These are phyloP conservation scores for Glebionis coronaria DNA, from an alignment of 129 eudicot genomes.

Conservation along the genomic window DNA sequence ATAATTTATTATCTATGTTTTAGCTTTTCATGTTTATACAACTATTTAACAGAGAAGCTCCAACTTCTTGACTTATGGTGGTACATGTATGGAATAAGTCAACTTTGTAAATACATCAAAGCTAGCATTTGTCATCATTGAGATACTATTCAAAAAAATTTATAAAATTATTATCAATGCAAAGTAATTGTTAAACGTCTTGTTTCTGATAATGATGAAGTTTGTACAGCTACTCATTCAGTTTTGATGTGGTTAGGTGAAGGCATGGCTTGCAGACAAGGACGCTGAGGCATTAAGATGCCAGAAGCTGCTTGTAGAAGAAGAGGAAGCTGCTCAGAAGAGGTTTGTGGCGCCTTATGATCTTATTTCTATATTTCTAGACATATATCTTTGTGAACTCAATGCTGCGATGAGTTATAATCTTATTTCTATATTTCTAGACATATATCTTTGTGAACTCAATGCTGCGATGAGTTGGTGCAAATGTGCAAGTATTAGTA, in stretches of 20 bases:
- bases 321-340: conserved; percentile 94
- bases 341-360: conserved; percentile 40
- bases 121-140: conserved; percentile 13
- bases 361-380: neutral
- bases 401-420: too few species aligned
- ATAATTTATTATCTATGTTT: too few species aligned
- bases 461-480: neutral
- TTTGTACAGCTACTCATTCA: neutral
- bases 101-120: conserved; percentile 18
- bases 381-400: neutral
- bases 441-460: neutral
- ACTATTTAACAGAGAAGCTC: conserved; percentile 9
- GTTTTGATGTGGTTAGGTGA: conserved; percentile 46
- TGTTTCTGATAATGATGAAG: conserved; percentile 19
- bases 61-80: neutral
- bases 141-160: conserved; percentile 3
- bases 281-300: conserved; percentile 94
- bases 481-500: neutral
- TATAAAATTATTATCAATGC: neutral
- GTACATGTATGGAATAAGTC: neutral
- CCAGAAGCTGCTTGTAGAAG: conserved; percentile 92
- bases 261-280: conserved; percentile 95
- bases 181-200: neutral
- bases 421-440: neutral
- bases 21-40: neutral